Percentiles rank a stretch among this genome's conserved stretches.
These are phyloP conservation scores for Vaccinium macrocarpon DNA, from an alignment of 148 eudicot genomes.

Conservation along the genomic window DNA sequence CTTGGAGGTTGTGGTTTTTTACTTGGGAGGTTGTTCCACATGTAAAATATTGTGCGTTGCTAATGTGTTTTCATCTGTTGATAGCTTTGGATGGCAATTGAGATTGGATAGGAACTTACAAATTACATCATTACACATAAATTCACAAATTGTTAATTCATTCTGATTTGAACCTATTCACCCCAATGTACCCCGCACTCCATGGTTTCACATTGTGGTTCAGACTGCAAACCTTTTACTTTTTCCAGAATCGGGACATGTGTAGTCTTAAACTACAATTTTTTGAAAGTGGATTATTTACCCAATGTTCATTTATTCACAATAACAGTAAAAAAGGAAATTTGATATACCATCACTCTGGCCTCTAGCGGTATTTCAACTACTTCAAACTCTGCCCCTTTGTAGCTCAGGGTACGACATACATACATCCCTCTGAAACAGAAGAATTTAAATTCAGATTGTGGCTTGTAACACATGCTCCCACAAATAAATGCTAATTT, in stretches of 20 bases:
- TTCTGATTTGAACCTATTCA: neutral
- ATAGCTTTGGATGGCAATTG: neutral
- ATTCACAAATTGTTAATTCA: neutral
- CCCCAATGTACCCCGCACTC: neutral
- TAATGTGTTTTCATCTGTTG: neutral
- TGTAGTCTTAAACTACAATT: neutral
- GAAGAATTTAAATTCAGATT: slow-evolving; percentile 8
- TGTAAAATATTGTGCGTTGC: neutral
- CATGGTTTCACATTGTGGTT: neutral
- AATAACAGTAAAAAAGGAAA: neutral
- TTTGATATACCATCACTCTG: slow-evolving; percentile 63
- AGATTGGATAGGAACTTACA: neutral
- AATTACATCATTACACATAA: neutral
- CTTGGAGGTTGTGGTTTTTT: neutral
- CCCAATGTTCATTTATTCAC: no score
- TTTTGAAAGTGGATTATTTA: neutral
- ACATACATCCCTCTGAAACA: slow-evolving; percentile 91
- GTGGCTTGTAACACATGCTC: slow-evolving; percentile 1
- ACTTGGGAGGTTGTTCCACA: neutral
- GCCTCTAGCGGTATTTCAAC: slow-evolving; percentile 83
- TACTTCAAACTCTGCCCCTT: slow-evolving; percentile 94
- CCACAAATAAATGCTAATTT: slow-evolving; percentile 9
- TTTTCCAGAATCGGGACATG: neutral
- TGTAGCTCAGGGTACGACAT: slow-evolving; percentile 94
- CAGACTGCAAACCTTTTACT: neutral